phyloP scores from a whole-genome alignment of 805 yeast species.

The Yarrowia porcina region DNA sequence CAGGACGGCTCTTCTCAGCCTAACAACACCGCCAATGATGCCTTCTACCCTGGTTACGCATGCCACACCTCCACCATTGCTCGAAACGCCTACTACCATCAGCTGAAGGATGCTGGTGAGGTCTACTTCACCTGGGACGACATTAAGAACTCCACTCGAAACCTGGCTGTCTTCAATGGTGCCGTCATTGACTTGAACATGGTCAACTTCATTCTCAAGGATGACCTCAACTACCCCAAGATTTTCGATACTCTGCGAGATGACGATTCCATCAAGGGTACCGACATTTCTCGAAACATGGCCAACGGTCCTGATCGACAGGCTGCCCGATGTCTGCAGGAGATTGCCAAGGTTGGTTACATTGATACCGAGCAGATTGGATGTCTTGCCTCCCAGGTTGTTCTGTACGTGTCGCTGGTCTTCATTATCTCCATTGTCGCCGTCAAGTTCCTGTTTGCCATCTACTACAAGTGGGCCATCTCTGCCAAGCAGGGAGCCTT shows the following conservation, averaged over 20 bases:
- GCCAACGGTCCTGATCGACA: constrained; percentile 63
- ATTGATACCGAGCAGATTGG: constrained; percentile 89
- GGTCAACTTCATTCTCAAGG: constrained; percentile 67
- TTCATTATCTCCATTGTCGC: constrained; percentile 80
- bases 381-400: constrained; percentile 86
- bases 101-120: constrained; percentile 45
- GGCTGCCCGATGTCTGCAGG: constrained; percentile 77
- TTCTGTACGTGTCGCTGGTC: constrained; percentile 72
- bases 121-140: constrained; percentile 91
- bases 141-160: constrained; percentile 62
- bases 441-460: constrained; percentile 76
- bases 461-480: constrained; percentile 82
- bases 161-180: constrained; percentile 85
- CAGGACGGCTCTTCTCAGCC: constrained; percentile 71
- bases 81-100: constrained; percentile 59
- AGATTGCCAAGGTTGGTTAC: constrained; percentile 82
- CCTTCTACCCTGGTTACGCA: constrained; percentile 79
- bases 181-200: constrained; percentile 78
- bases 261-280: constrained; percentile 59
- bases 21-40: constrained; percentile 49
- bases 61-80: constrained; percentile 79
- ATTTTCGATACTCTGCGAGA: constrained; percentile 62
- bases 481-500: constrained; percentile 80
- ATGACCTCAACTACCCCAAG: constrained; percentile 68
- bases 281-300: constrained; percentile 74